phyloP scores from a whole-genome alignment of 2,329 filamentous ascomycete species.

The Cucurbitaria berberidis region DNA sequence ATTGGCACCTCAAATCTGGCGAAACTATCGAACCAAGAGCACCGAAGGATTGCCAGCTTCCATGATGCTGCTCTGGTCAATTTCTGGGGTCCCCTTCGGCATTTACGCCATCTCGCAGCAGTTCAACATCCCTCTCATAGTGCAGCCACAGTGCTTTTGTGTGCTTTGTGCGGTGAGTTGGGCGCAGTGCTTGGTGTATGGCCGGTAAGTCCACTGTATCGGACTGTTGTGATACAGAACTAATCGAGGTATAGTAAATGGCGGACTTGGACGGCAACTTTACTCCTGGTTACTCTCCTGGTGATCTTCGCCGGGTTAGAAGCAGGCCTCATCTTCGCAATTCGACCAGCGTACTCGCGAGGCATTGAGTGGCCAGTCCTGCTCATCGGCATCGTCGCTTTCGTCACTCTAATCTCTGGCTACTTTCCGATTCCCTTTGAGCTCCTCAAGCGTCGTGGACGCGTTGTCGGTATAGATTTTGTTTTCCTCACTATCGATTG shows the following conservation, averaged over 20 bases:
- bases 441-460: conserved; percentile 63
- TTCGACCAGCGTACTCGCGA: conserved; percentile 59
- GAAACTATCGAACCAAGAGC: conserved; percentile 70
- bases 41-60: conserved; percentile 68
- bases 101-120: conserved; percentile 61
- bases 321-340: conserved; percentile 59
- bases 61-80: conserved; percentile 74
- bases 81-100: conserved; percentile 69
- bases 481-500: conserved; percentile 65
- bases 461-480: conserved; percentile 64
- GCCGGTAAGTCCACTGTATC: conserved; percentile 41
- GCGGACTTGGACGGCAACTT: conserved; percentile 42
- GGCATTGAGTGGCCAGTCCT: conserved; percentile 60
- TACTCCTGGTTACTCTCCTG: conserved; percentile 18
- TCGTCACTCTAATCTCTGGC: conserved; percentile 60
- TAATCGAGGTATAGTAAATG: conserved; percentile 39
- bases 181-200: conserved; percentile 57
- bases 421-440: conserved; percentile 66
- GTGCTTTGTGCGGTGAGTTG: conserved; percentile 55
- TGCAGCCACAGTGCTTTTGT: conserved; percentile 59
- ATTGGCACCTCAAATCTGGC: conserved; percentile 61
- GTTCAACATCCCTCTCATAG: conserved; percentile 50
- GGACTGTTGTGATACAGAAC: background rate
- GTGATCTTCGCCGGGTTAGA: conserved; percentile 60
- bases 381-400: conserved; percentile 62